Evolutionary conservation across 1,284 basidiomycete species (phyloP), one percentile per base, ranked within the genome.

Genomic region (Boletus albobrunnescens): DNA sequence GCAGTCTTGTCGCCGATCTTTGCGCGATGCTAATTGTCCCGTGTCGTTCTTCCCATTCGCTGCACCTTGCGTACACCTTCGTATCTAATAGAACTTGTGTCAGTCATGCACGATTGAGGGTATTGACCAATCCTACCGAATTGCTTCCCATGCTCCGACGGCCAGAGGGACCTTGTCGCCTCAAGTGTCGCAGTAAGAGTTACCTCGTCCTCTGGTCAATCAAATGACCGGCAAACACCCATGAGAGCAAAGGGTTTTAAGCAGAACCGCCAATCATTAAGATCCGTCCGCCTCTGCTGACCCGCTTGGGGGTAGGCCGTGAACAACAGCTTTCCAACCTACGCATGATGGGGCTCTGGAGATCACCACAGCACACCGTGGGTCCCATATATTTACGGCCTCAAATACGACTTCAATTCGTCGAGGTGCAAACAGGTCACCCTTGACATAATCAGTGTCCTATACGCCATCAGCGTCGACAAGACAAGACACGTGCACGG

Each of bases 241-340:
- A 60, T 60, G 60, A 59, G 4, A 67, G 53, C 49, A 66, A 63
- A 3, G 56, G 67, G 46, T n/a, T n/a, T n/a, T 61, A 63, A 40
- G 66, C 63, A 17, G 60, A 58, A 37, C 66, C 59, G 11, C 67
- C 64, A 31, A 67, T 60, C 28, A 70, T 53, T 8, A 56, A 48
- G 6, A 65, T 51, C 19, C 55, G 43, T 7, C 57, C 67, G 13
- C 45, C 41, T 33, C 48, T 54, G 44, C 57, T 65, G 41, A 69
- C 47, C 60, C 64, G n/a, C 53, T 64, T 28, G 57, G 58, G 7
- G 64, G 53, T 13, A 62, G 64, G 27, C 67, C 63, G 14, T 62
- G 60, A 40, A 62, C 51, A 17, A 62, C 54, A n/a, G 67, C 42
- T 48, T 62, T 67, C 66, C 64, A 68, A 38, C 63, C 61, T 17